Percentiles rank a stretch among this genome's conserved stretches.
Conservation (phyloP, 495 filamentous ascomycete species). For the Stereocaulon alpinum region DNA sequence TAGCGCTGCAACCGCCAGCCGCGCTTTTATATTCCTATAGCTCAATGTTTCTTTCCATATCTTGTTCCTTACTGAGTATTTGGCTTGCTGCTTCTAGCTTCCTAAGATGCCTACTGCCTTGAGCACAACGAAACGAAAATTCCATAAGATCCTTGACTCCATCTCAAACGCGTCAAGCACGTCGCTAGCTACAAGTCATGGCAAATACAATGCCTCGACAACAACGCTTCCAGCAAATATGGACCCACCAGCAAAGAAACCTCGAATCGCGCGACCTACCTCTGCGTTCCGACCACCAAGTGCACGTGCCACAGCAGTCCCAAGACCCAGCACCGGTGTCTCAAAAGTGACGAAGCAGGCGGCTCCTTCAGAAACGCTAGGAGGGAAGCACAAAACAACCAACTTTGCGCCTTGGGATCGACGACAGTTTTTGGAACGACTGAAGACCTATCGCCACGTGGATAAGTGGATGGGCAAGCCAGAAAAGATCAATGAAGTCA, state of each 20-base stretch:
- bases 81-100: conserved; percentile 8
- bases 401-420: conserved; percentile 80
- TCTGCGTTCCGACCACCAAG: conserved; percentile 24
- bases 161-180: conserved; percentile 38
- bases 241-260: conserved; percentile 22
- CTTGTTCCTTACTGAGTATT: neutral
- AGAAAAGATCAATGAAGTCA: conserved; percentile 70
- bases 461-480: conserved; percentile 81
- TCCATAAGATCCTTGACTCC: conserved; percentile 46
- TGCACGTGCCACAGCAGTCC: conserved; percentile 13
- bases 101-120: conserved; percentile 41
- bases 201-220: conserved; percentile 20
- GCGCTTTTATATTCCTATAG: neutral
- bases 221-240: conserved; percentile 19
- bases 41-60: neutral
- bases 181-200: conserved; percentile 18
- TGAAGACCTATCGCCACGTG: conserved; percentile 81
- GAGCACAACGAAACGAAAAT: conserved; percentile 47
- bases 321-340: conserved; percentile 21
- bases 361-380: conserved; percentile 21
- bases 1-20: conserved; percentile 4
- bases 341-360: conserved; percentile 21
- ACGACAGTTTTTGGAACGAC: conserved; percentile 64
- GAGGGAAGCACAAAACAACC: conserved; percentile 29
- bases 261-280: conserved; percentile 24